Conservation (phyloP, 2,329 filamentous ascomycete species). For the Diaporthe ilicicola region DNA sequence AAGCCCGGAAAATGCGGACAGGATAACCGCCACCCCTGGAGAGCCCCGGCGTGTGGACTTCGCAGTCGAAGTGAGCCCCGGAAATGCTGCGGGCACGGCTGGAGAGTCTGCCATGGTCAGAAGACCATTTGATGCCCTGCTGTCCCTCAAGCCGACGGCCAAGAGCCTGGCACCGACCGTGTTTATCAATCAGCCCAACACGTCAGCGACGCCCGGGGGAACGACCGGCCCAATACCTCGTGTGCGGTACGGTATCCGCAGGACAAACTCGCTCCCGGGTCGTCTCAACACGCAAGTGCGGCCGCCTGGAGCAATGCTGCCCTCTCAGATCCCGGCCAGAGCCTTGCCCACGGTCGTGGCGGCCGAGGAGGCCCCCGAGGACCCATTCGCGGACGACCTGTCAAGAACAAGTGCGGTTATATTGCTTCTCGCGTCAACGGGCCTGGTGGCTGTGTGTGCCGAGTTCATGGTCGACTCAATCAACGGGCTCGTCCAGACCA, state of each 20-base stretch:
- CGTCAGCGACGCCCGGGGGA: conserved; percentile 37
- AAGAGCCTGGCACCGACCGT: conserved; percentile 77
- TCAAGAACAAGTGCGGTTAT: conserved; percentile 66
- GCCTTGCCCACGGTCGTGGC: conserved; percentile 42
- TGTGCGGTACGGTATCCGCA: conserved; percentile 71
- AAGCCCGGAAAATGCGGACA: conserved; percentile 36
- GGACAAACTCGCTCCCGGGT: conserved; percentile 79
- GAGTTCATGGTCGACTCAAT: conserved; percentile 77
- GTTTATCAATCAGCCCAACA: conserved; percentile 61
- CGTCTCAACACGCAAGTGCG: conserved; percentile 63
- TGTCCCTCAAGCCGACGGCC: conserved; percentile 69
- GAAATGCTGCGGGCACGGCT: conserved; percentile 1
- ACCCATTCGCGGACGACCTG: conserved; percentile 41
- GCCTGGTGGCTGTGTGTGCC: conserved; percentile 72
- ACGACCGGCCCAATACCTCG: conserved; percentile 60
- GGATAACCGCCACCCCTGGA: conserved; percentile 39
- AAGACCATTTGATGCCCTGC: conserved; percentile 63
- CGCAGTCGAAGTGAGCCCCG: conserved; percentile 45
- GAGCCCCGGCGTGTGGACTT: conserved; percentile 69
- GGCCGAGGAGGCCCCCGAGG: conserved; percentile 38
- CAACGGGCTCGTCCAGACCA: conserved; percentile 65
- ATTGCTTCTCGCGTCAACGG: conserved; percentile 71
- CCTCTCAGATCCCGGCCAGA: conserved; percentile 53
- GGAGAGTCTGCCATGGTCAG: conserved; percentile 37
- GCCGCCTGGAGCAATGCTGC: conserved; percentile 59